phyloP scores from a whole-genome alignment of 139 green algal genomes.

The Haematococcus lacustris region DNA sequence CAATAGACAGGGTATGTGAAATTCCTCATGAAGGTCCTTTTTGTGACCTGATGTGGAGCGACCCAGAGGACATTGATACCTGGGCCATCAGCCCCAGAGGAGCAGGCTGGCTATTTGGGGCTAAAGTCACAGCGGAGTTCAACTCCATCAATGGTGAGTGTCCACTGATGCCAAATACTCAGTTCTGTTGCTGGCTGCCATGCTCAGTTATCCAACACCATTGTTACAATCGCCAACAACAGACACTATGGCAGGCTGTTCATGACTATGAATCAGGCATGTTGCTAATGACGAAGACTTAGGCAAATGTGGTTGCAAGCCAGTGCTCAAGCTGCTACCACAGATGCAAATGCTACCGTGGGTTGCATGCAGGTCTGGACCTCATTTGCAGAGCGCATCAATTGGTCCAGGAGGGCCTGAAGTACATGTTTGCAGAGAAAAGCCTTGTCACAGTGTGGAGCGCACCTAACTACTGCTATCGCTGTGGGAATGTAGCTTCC shows the following conservation, averaged over 20 bases:
- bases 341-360: too few species aligned
- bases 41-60: slow-evolving; percentile 98
- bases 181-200: too few species aligned
- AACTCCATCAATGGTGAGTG: slow-evolving; percentile 84
- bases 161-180: too few species aligned
- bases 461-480: slow-evolving; percentile 99
- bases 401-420: slow-evolving; percentile 94
- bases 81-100: slow-evolving; percentile 90
- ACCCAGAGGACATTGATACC: slow-evolving; percentile 97
- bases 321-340: too few species aligned
- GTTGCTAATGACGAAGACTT: too few species aligned
- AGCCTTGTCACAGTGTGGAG: slow-evolving; percentile 92
- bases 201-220: too few species aligned
- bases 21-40: slow-evolving; percentile 96
- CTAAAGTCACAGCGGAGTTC: slow-evolving; percentile 88
- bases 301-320: too few species aligned
- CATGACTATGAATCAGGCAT: too few species aligned
- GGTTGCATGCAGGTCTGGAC: slow-evolving; percentile 59
- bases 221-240: too few species aligned
- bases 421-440: slow-evolving; percentile 95
- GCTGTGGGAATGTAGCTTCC: slow-evolving; percentile 94
- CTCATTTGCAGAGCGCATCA: slow-evolving; percentile 97
- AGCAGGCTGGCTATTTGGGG: slow-evolving; percentile 96
- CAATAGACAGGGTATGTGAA: slow-evolving; percentile 94
- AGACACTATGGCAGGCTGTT: too few species aligned